phyloP scores from a whole-genome alignment of 768 basidiomycete species.

The Phylloporus sp. region DNA sequence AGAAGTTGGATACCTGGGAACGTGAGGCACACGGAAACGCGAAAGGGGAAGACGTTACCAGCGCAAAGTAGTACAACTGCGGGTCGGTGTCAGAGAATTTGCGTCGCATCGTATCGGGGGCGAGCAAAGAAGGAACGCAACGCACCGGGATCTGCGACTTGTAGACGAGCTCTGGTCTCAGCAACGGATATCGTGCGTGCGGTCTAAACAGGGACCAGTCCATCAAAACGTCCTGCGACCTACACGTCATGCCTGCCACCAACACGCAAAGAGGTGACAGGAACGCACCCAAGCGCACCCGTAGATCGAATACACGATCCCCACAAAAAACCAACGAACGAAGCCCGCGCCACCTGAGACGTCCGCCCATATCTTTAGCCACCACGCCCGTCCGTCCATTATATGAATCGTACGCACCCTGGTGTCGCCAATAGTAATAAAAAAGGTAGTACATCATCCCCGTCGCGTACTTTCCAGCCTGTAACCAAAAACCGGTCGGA shows the following conservation, averaged over 20 bases:
- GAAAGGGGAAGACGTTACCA: slow-evolving; percentile 39
- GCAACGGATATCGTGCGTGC: slow-evolving; percentile 48
- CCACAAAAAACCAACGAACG: slow-evolving; percentile 65
- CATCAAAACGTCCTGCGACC: slow-evolving; percentile 75
- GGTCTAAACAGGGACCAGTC: slow-evolving; percentile 83
- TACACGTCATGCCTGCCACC: neutral
- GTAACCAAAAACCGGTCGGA: slow-evolving; percentile 1
- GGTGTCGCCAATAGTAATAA: slow-evolving; percentile 74
- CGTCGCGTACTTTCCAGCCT: slow-evolving; percentile 81
- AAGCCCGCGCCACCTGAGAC: slow-evolving; percentile 45
- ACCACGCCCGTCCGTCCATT: no score
- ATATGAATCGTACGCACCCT: slow-evolving; percentile 36
- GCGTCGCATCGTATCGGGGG: no score
- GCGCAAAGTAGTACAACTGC: slow-evolving; percentile 75
- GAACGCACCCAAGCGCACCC: slow-evolving; percentile 69
- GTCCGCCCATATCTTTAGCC: no score
- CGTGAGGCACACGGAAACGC: neutral
- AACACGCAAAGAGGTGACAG: neutral
- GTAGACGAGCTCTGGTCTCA: slow-evolving; percentile 76
- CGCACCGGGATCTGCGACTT: slow-evolving; percentile 53
- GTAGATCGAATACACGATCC: slow-evolving; percentile 60
- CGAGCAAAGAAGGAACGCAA: no score
- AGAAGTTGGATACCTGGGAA: slow-evolving; percentile 58
- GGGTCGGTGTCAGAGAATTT: no score
- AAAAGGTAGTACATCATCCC: slow-evolving; percentile 61